A percentile compares a stretch with the other conserved stretches of the same genome.
phyloP scores from a whole-genome alignment of 805 yeast species.

The Zygosaccharomyces kombuchaensis region DNA sequence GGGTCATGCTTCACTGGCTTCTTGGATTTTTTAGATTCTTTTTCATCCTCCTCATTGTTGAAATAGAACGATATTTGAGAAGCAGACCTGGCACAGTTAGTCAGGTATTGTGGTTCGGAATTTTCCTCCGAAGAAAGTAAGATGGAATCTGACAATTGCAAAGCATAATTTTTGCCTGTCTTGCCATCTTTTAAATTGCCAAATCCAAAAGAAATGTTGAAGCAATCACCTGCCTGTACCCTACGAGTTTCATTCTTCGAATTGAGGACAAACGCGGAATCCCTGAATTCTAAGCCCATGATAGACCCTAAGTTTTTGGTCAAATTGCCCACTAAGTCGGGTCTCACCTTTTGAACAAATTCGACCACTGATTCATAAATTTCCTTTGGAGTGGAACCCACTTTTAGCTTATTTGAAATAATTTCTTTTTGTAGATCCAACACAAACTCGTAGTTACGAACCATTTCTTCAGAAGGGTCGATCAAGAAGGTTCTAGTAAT shows the following conservation, averaged over 20 bases:
- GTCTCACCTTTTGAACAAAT: constrained; percentile 55
- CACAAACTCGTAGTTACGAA: constrained; percentile 71
- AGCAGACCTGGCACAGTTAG: constrained; percentile 67
- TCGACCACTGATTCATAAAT: constrained; percentile 62
- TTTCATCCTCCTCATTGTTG: constrained; percentile 57
- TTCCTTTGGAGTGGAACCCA: constrained; percentile 62
- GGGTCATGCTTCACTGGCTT: constrained; percentile 36
- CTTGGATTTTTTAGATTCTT: constrained; percentile 40
- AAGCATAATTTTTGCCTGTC: constrained; percentile 58
- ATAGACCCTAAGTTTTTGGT: constrained; percentile 83
- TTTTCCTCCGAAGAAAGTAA: constrained; percentile 49
- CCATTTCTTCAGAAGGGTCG: constrained; percentile 80
- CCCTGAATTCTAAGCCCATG: constrained; percentile 86
- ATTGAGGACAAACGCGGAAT: constrained; percentile 67
- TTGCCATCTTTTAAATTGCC: constrained; percentile 50
- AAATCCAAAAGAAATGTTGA: constrained; percentile 76
- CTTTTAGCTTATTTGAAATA: constrained; percentile 50
- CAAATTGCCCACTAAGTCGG: constrained; percentile 60
- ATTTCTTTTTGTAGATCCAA: constrained; percentile 65
- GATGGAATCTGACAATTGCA: constrained; percentile 77
- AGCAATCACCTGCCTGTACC: constrained; percentile 66
- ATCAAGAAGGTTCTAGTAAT: constrained; percentile 83
- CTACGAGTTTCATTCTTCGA: constrained; percentile 60
- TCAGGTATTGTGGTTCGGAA: constrained; percentile 58
- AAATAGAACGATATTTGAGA: constrained; percentile 80